Percentiles rank a stretch among this genome's conserved stretches.
Conservation (phyloP, 768 basidiomycete species). For the Amanita phalloides region DNA sequence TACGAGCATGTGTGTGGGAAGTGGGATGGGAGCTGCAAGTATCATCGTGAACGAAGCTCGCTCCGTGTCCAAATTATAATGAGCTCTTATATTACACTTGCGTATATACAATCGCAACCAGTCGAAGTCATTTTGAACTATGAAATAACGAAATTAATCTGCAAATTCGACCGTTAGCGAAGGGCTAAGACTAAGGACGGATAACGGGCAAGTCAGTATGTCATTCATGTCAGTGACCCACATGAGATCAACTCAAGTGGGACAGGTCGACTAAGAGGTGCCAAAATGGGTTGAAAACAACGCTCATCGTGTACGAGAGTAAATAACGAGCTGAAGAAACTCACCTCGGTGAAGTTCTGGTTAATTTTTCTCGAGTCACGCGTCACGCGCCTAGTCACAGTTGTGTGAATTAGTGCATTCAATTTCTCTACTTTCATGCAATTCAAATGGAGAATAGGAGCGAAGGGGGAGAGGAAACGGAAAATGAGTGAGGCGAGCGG, state of each 20-base stretch:
- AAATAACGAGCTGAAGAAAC: not conserved
- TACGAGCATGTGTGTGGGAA: conserved; percentile 72
- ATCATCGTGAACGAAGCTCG: conserved; percentile 64
- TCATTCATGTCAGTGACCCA: conserved; percentile 75
- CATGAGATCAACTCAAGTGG: conserved; percentile 18
- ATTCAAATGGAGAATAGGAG: no score
- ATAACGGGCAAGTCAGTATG: conserved; percentile 56
- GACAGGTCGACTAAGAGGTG: conserved; percentile 88
- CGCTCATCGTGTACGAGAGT: conserved; percentile 53
- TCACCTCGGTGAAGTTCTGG: not conserved
- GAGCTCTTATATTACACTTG: not conserved
- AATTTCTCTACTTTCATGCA: no score
- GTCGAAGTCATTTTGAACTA: not conserved
- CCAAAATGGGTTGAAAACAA: conserved; percentile 68
- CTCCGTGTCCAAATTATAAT: not conserved
- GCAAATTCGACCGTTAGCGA: not conserved
- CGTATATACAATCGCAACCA: not conserved
- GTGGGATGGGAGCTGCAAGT: conserved; percentile 83
- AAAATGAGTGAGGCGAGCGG: no score
- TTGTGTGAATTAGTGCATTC: no score
- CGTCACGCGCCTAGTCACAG: not conserved
- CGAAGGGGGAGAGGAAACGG: no score
- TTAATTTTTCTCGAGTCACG: not conserved
- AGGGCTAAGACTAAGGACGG: not conserved
- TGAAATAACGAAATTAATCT: not conserved